Conservation (phyloP, 768 basidiomycete genomes). For the Lactifluus echinatus region DNA sequence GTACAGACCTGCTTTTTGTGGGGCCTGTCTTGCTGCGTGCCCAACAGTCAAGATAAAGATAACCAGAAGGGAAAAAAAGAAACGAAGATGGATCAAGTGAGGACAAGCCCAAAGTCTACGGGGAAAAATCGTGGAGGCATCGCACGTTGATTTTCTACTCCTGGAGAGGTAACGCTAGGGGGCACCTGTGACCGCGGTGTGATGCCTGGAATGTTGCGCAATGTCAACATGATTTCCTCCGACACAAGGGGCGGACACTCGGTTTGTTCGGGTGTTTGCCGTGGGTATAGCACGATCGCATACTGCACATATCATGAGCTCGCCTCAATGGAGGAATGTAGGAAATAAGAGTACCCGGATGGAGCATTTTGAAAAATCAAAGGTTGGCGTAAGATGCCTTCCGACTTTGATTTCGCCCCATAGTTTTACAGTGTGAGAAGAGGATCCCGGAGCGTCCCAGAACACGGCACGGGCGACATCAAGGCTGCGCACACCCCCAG, state of each 20-base stretch:
- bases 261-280: neutral
- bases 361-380: constrained; percentile 8
- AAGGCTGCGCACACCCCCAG: neutral
- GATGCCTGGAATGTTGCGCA: constrained; percentile 19
- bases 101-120: neutral
- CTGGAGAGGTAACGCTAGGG: neutral
- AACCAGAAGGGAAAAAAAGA: neutral
- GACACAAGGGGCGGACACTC: constrained; percentile 9
- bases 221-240: constrained; percentile 20
- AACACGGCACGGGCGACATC: constrained; percentile 10
- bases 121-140: neutral
- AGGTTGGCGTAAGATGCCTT: constrained; percentile 6
- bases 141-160: neutral
- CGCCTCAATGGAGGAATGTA: neutral
- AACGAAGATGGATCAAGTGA: neutral
- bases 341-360: neutral
- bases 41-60: neutral
- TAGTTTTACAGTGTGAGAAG: neutral
- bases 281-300: constrained; percentile 4
- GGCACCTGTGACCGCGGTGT: constrained; percentile 2
- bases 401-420: constrained; percentile 6
- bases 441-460: constrained; percentile 2
- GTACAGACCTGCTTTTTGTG: neutral
- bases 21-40: too few species aligned
- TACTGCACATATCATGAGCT: constrained; percentile 7